These are phyloP conservation scores for Medicago arabica DNA, from an alignment of 306 rosid species.

Conservation along the genomic window DNA sequence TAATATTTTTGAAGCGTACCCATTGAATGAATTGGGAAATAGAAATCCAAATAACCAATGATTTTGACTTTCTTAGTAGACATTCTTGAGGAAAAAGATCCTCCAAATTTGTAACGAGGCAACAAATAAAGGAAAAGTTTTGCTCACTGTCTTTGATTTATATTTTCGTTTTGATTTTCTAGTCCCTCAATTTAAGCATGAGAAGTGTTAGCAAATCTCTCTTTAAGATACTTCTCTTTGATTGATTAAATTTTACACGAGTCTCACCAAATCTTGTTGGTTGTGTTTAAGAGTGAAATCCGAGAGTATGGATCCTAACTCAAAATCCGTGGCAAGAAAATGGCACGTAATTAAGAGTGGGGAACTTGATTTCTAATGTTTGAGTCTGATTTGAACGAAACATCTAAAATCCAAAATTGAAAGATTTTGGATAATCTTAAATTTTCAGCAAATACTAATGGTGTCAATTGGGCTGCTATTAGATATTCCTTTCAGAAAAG, in stretches of 20 bases:
- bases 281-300: neutral
- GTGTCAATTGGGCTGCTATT: too few relatives aligned
- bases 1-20: conserved; percentile 36
- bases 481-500: too few relatives aligned
- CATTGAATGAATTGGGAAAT: conserved; percentile 38
- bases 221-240: too few relatives aligned
- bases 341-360: neutral
- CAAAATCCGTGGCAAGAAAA: neutral
- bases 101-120: conserved; percentile 44
- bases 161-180: neutral
- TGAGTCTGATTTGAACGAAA: neutral
- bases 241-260: too few relatives aligned
- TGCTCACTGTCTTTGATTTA: neutral
- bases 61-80: conserved; percentile 39
- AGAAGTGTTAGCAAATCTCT: neutral
- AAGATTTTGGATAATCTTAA: neutral
- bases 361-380: neutral
- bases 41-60: conserved; percentile 39
- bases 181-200: neutral
- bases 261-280: neutral
- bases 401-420: neutral
- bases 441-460: too few relatives aligned
- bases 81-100: conserved; percentile 56
- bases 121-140: conserved; percentile 40
- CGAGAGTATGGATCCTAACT: too few relatives aligned